Base-by-base conservation (phyloP, 345 rosid species). In the Populus nigra region DNA sequence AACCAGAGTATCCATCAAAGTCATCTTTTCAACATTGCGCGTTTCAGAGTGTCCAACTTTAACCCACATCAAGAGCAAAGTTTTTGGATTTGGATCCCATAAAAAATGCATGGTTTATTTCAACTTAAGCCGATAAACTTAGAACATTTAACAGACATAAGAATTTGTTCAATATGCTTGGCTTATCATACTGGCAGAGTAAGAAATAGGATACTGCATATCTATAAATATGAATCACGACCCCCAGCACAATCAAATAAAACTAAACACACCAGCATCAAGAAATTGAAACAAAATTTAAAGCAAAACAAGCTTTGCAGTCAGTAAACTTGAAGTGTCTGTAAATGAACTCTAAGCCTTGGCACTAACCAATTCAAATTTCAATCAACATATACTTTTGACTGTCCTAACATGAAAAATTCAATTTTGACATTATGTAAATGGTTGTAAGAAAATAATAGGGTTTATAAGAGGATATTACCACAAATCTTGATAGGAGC, bases 401-500 rank as follows among this genome's bases (percentile, higher is more conserved):
- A 20, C 25, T 1, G 13, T 41, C 61, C 45, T 5, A 3, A 69
- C 15, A 4, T 18, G 22, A 2, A 73, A 31, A 23, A 1, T 29
- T 38, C 45, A 27, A 61, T 38, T 17, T 41, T 29, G 20, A 55
- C 3, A 35, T 22, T 27, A 36, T 5, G 45, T 5, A 65, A 20
- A 23, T 11, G 50, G 11, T 7, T 22, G 50, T 10, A 35, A 12
- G 27, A 27, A 69, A 17, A 43, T 35, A 3, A 65, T 65, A 18
- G 36, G 68, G 38, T 22, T 33, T 5, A 61, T 33, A 8, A 25
- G 53, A 13, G 50, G 12, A 41, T 16, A 67, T 23, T 82, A 82
- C 85, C 80, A 61, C 85, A 82, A 41, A 82, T 78, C 68, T 36
- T 78, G 73, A 82, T 66, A 5, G 85, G 85, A 41, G 85, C 79